These are phyloP conservation scores for Kwoniella pini DNA, from an alignment of 768 basidiomycete species.

Conservation along the genomic window DNA sequence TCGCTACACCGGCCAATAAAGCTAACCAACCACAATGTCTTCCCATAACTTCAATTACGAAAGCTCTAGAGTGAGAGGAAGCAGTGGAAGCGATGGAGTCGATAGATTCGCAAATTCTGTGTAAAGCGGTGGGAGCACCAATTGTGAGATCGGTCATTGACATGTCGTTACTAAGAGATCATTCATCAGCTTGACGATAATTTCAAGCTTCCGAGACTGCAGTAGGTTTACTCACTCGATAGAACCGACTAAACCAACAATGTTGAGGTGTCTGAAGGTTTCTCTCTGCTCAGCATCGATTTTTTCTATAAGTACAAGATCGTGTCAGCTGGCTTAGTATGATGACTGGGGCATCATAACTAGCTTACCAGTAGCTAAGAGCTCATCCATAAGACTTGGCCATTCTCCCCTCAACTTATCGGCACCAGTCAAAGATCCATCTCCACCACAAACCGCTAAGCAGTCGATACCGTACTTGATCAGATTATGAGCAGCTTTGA, in stretches of 20 bases:
- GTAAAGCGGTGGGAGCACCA: conserved; percentile 90
- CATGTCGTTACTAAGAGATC: conserved; percentile 77
- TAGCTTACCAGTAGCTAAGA: conserved; percentile 65
- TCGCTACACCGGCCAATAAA: conserved; percentile 82
- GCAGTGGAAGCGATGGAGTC: conserved; percentile 99
- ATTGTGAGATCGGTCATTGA: conserved; percentile 96
- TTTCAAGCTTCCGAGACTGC: no score
- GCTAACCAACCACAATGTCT: conserved; percentile 99
- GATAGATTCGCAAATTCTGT: conserved; percentile 95
- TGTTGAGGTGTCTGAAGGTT: conserved; percentile 80
- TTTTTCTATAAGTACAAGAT: conserved; percentile 58
- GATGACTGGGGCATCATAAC: background rate
- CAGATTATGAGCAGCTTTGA: conserved; percentile 84
- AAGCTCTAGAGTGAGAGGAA: conserved; percentile 90
- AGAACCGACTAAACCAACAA: conserved; percentile 97
- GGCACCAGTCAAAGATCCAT: conserved; percentile 94
- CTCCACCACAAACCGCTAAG: conserved; percentile 94
- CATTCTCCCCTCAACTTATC: conserved; percentile 92
- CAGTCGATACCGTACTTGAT: conserved; percentile 97
- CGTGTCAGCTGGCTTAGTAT: no score
- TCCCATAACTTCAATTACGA: conserved; percentile 99
- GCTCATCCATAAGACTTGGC: conserved; percentile 75
- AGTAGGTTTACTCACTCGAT: conserved; percentile 79
- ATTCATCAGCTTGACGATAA: background rate
- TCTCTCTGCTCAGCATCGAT: conserved; percentile 73